Conservation (phyloP, 495 filamentous ascomycete genomes). For the Staphylotrichum tortipilum region DNA sequence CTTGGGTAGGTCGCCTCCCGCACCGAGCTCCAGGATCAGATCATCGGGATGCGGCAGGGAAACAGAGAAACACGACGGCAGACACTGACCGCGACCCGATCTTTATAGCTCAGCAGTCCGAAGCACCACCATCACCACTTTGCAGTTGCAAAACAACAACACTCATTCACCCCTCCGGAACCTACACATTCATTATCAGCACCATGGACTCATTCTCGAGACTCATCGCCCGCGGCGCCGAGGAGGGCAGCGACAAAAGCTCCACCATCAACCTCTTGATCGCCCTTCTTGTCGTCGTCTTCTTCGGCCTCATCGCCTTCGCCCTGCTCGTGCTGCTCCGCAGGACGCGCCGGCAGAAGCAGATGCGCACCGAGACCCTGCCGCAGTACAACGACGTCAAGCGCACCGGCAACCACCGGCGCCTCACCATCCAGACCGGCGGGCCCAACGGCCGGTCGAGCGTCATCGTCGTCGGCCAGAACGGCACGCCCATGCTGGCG, state of each 20-base stretch:
- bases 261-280: constrained; percentile 66
- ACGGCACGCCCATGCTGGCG: constrained; percentile 59
- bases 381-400: constrained; percentile 49
- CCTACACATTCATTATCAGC: constrained; percentile 12
- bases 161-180: constrained; percentile 4
- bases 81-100: no score
- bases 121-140: background rate
- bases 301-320: constrained; percentile 57
- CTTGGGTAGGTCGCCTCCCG: constrained; percentile 30
- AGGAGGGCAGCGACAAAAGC: constrained; percentile 36
- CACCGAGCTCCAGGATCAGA: no score
- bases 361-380: constrained; percentile 45
- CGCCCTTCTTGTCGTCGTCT: constrained; percentile 65
- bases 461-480: constrained; percentile 65
- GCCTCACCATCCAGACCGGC: constrained; percentile 44
- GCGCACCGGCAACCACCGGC: constrained; percentile 33
- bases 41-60: no score
- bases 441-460: constrained; percentile 67
- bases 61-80: no score
- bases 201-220: constrained; percentile 42
- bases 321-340: constrained; percentile 66
- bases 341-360: constrained; percentile 37
- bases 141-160: background rate
- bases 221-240: constrained; percentile 45
- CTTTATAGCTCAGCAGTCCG: constrained; percentile 5